phyloP scores from a whole-genome alignment of 768 basidiomycete genomes.

The Serendipita vermifera region DNA sequence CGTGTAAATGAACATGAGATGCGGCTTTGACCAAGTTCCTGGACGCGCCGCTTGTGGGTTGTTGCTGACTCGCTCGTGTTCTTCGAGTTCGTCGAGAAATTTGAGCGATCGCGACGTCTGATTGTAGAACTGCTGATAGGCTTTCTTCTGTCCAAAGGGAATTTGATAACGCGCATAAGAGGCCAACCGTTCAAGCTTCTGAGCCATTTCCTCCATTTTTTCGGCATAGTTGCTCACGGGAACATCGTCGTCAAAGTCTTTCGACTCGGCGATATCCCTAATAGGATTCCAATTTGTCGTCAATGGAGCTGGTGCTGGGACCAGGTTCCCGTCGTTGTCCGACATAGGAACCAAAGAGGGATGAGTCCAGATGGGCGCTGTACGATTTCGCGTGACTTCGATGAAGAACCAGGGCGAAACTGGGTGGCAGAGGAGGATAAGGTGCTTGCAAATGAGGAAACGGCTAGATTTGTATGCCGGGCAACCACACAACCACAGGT shows the following conservation, averaged over 20 bases:
- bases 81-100: not conserved
- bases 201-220: not conserved
- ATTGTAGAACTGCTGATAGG: not conserved
- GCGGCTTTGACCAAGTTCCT: too few relatives aligned
- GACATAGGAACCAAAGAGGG: too few relatives aligned
- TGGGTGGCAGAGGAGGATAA: too few relatives aligned
- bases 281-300: too few relatives aligned
- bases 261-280: too few relatives aligned
- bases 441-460: constrained; percentile 19
- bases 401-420: too few relatives aligned
- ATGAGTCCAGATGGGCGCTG: too few relatives aligned
- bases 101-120: not conserved
- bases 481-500: constrained; percentile 19
- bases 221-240: not conserved
- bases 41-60: not conserved
- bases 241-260: not conserved
- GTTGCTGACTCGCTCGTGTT: not conserved
- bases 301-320: too few relatives aligned
- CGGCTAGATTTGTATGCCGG: constrained; percentile 15
- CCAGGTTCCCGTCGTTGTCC: too few relatives aligned
- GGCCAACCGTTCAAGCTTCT: not conserved
- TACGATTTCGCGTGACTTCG: too few relatives aligned
- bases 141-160: not conserved
- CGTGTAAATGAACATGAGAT: too few relatives aligned
- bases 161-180: not conserved